Evolutionary conservation across 352 stramenopile species (phyloP).

Genomic region (Globisporangium megalacanthum): DNA sequence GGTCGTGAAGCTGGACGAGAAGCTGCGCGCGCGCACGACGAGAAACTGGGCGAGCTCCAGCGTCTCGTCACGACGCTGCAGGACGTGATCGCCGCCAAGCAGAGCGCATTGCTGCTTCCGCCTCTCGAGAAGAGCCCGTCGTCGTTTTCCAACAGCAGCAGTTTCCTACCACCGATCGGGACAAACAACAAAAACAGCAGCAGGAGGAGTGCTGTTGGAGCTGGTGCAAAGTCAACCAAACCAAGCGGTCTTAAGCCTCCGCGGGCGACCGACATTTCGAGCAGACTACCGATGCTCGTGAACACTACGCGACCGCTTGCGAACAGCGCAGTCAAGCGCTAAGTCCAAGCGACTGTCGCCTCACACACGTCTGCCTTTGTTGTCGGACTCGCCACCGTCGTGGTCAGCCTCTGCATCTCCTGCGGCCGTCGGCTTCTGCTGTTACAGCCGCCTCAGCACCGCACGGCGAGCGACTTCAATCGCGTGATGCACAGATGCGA

Average conservation of each 20-base stretch:
- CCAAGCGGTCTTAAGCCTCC: slow-evolving; percentile 1
- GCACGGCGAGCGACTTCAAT: slow-evolving; percentile 1
- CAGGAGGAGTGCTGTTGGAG: no score
- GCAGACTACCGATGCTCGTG: slow-evolving; percentile 4
- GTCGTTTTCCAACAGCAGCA: no score
- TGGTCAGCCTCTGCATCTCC: no score
- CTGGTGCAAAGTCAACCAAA: not conserved
- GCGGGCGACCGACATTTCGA: slow-evolving; percentile 3
- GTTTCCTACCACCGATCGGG: slow-evolving; percentile 5
- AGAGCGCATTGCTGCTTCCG: slow-evolving; percentile 24
- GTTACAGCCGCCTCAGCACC: not conserved
- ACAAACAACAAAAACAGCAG: not conserved
- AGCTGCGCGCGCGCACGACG: slow-evolving; percentile 30
- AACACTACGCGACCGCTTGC: not conserved
- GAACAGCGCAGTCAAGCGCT: slow-evolving; percentile 2
- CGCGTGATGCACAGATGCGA: slow-evolving; percentile 8
- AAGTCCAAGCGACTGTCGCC: not conserved
- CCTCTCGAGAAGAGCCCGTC: no score
- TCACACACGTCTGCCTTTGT: no score
- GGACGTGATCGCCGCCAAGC: slow-evolving; percentile 35
- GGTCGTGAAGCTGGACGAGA: slow-evolving; percentile 31
- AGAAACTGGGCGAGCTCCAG: slow-evolving; percentile 37
- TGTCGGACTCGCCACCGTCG: no score
- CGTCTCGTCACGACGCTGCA: slow-evolving; percentile 33
- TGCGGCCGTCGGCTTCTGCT: no score